Evolutionary conservation across 2,329 filamentous ascomycete genomes (phyloP).

Genomic region (Ascochyta pisi): DNA sequence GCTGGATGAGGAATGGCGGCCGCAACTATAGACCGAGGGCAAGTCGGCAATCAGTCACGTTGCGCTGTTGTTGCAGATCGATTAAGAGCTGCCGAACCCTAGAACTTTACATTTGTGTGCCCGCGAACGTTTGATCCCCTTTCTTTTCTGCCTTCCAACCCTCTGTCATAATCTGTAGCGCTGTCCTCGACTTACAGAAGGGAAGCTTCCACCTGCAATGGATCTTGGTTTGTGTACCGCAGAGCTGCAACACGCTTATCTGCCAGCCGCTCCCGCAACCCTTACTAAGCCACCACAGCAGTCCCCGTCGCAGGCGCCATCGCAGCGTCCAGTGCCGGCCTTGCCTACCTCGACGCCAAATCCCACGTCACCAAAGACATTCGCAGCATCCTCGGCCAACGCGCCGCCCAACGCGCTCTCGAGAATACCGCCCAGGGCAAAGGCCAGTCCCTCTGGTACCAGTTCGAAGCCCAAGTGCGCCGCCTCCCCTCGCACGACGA

Average conservation of each 20-base stretch:
- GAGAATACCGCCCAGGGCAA: constrained; percentile 57
- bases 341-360: constrained; percentile 73
- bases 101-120: not conserved
- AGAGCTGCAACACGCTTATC: not conserved
- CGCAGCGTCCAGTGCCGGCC: constrained; percentile 50
- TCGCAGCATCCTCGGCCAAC: constrained; percentile 52
- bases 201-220: constrained; percentile 1
- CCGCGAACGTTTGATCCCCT: not conserved
- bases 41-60: constrained; percentile 38
- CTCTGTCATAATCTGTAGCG: not conserved
- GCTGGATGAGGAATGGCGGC: constrained; percentile 16
- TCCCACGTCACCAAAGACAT: constrained; percentile 71
- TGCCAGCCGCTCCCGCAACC: too few species aligned
- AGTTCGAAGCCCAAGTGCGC: constrained; percentile 65
- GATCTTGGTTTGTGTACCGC: constrained; percentile 12
- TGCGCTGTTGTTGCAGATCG: constrained; percentile 25
- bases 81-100: constrained; percentile 12
- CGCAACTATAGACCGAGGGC: constrained; percentile 26
- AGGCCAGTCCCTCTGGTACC: constrained; percentile 68
- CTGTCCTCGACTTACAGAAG: not conserved
- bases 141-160: not conserved
- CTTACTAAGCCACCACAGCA: constrained; percentile 21
- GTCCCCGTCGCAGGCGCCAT: constrained; percentile 44
- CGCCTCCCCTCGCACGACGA: constrained; percentile 58
- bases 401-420: constrained; percentile 54